Conservation (phyloP, 2,329 filamentous ascomycete genomes). For the Colletotrichum trifolii region DNA sequence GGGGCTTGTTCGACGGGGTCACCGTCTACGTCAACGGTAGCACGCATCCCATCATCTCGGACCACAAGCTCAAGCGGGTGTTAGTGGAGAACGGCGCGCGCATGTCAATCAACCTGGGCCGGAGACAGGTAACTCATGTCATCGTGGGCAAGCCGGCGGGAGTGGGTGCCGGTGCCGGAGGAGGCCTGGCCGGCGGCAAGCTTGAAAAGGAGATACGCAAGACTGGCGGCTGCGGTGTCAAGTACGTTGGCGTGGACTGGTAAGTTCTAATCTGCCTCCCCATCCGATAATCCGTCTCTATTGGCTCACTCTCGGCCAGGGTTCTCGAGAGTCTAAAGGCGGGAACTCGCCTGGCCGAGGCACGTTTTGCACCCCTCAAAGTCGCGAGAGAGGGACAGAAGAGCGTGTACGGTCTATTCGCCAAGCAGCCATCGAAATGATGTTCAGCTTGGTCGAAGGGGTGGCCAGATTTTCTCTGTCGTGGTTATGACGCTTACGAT, state of each 20-base stretch:
- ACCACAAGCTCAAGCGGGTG: conserved; percentile 85
- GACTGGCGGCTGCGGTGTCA: conserved; percentile 75
- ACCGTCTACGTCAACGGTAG: conserved; percentile 90
- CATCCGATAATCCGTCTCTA: conserved; percentile 13
- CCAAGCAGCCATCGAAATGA: background rate
- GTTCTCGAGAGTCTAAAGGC: conserved; percentile 84
- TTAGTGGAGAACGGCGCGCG: conserved; percentile 79
- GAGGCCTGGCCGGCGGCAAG: conserved; percentile 81
- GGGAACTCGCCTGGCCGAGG: conserved; percentile 79
- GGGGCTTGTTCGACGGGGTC: conserved; percentile 74
- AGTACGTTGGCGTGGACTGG: conserved; percentile 87
- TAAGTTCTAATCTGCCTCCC: conserved; percentile 50
- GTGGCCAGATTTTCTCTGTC: background rate
- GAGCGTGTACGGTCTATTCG: conserved; percentile 69
- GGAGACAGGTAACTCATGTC: conserved; percentile 85
- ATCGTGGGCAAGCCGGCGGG: conserved; percentile 74
- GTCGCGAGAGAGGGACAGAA: conserved; percentile 70
- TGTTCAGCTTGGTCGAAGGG: background rate
- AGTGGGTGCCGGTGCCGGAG: conserved; percentile 68
- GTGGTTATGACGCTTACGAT: background rate
- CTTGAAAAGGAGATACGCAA: conserved; percentile 81
- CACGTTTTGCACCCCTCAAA: conserved; percentile 73
- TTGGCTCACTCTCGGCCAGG: conserved; percentile 56
- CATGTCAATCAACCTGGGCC: conserved; percentile 76
- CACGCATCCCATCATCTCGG: conserved; percentile 82